Evolutionary conservation across 1,284 basidiomycete genomes (phyloP).

Genomic region (Leccinum huronense): DNA sequence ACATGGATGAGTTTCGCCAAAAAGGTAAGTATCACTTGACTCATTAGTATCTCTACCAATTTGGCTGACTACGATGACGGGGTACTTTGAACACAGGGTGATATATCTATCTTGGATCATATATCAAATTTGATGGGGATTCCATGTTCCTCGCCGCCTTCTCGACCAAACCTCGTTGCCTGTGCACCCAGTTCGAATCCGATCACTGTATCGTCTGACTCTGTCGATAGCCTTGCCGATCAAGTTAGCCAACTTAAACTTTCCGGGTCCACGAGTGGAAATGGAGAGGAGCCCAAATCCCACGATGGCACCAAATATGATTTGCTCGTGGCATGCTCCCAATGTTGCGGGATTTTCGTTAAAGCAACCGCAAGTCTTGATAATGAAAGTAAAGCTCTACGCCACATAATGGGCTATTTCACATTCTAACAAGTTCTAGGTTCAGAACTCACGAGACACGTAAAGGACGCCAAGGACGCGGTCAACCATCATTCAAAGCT

Average conservation of each 20-base stretch:
- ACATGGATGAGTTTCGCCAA: conserved; percentile 57
- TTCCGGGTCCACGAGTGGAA: conserved; percentile 10
- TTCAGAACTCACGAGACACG: conserved; percentile 26
- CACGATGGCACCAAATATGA: conserved; percentile 12
- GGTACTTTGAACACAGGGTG: conserved; percentile 40
- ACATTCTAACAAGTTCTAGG: conserved; percentile 8
- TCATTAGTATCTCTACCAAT: neutral
- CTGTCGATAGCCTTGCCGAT: conserved; percentile 22
- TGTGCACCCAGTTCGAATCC: neutral
- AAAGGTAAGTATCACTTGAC: conserved; percentile 36
- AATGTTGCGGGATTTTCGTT: conserved; percentile 43
- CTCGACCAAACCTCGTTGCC: conserved; percentile 2
- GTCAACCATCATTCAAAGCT: conserved; percentile 22
- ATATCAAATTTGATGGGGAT: conserved; percentile 45
- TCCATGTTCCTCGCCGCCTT: conserved; percentile 7
- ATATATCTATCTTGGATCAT: conserved; percentile 48
- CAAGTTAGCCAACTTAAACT: conserved; percentile 22
- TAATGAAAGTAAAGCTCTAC: conserved; percentile 13
- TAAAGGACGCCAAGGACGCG: conserved; percentile 22
- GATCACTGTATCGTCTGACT: conserved; percentile 5
- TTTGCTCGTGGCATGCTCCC: conserved; percentile 38
- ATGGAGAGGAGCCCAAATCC: neutral
- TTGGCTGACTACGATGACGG: neutral
- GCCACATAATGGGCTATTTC: neutral
- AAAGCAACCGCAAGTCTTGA: conserved; percentile 40